Evolutionary conservation across 768 basidiomycete species (phyloP).

Genomic region (Chalciporus pseudorubinellus): DNA sequence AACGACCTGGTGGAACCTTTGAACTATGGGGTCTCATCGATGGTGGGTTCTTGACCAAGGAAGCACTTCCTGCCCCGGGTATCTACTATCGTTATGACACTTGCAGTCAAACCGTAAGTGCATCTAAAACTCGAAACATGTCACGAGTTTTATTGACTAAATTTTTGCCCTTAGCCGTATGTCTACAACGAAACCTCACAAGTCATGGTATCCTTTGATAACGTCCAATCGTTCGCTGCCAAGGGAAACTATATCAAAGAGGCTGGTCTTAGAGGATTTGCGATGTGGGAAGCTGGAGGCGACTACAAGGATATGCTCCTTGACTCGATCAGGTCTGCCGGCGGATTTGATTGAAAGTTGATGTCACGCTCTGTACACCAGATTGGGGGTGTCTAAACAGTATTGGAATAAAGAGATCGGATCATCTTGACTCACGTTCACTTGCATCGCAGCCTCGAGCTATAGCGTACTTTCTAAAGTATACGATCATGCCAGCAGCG

Average conservation of each 20-base stretch:
- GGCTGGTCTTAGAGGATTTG: conserved; percentile 55
- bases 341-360: conserved; percentile 2
- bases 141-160: not conserved
- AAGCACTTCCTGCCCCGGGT: conserved; percentile 31
- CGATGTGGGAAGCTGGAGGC: conserved; percentile 69
- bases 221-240: conserved; percentile 50
- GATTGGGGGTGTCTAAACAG: too few relatives aligned
- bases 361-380: not conserved
- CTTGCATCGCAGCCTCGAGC: not conserved
- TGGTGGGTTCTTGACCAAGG: conserved; percentile 45
- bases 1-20: conserved; percentile 46
- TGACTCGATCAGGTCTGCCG: conserved; percentile 42
- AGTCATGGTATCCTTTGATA: conserved; percentile 63
- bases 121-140: too few relatives aligned
- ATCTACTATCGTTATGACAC: conserved; percentile 54
- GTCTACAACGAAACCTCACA: conserved; percentile 55
- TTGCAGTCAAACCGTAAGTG: conserved; percentile 70
- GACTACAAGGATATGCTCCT: conserved; percentile 60
- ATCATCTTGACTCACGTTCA: not conserved
- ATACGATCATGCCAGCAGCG: not conserved
- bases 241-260: conserved; percentile 60
- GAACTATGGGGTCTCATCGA: conserved; percentile 59
- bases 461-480: not conserved
- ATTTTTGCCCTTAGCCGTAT: conserved; percentile 46
- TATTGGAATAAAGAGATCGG: not conserved